Base-by-base conservation (phyloP, 371 early-diverging fungal genomes). In the Mucor velutinosus region DNA sequence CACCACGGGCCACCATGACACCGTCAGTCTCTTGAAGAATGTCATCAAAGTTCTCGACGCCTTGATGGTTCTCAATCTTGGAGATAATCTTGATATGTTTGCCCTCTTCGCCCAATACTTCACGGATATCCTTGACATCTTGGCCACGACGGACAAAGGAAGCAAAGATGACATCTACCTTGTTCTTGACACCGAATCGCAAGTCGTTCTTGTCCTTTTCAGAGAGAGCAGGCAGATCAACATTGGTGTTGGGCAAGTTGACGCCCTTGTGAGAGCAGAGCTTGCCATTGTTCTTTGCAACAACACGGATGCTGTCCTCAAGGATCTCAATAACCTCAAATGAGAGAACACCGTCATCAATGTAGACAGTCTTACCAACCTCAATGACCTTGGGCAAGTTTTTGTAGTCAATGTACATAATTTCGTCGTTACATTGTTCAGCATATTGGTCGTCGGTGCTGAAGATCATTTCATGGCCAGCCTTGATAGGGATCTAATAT, bases 1-100 rank as follows among this genome's bases (percentile, higher is more conserved):
- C 80, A 61, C 99, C 99, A 76, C 99, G 93, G 39, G 99, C 99
- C 62, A 99, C 93, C 99, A 99, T 99, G 67, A 99, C 89, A 67
- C 99, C 99, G 84, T 99, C 99, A 11, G 98, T 92, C 57, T 89
- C 98, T 39, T 73, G 81, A 41, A 98, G 82, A 71, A 99, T 99
- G 73, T 96, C 98, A 73, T 97, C 95, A 88, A 99, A 94, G 86
- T 99, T 99, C 69, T 90, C 85, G 27, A 99, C 90, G 53, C 97
- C 99, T 83, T 96, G 93, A 70, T 94, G 90, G 70, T 93, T 95
- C 85, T 99, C 99, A 70, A 97, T 96, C 89, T 97, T 97, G 73
- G 92, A 87, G 59, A 98, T 95, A 74, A 96, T 95, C 87, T 94
- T 95, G 89, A 98, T 96, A 67, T 89, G 69, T 63, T 83, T 83